These are phyloP conservation scores for Mycena latifolia DNA, from an alignment of 768 basidiomycete genomes.

Conservation along the genomic window DNA sequence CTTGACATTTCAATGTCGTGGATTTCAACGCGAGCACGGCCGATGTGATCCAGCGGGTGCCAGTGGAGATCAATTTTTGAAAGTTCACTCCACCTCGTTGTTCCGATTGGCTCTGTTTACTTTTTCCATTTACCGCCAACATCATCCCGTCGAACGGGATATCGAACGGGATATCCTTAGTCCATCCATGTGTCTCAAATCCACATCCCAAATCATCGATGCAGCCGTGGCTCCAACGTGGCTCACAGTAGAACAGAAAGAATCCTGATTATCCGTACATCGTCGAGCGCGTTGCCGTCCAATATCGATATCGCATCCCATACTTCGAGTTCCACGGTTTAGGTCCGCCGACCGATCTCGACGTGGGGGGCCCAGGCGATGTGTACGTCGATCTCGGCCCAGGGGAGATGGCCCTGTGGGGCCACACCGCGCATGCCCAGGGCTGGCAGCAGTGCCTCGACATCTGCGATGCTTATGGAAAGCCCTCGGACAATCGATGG, in stretches of 20 bases:
- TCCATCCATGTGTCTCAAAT: constrained; percentile 6
- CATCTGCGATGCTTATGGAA: not conserved
- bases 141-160: no score
- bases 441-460: constrained; percentile 10
- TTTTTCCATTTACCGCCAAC: no score
- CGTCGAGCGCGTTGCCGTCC: not conserved
- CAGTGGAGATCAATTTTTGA: no score
- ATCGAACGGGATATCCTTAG: no score
- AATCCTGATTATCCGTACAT: constrained; percentile 4
- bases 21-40: no score
- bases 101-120: no score
- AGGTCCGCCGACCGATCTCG: not conserved
- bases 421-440: not conserved
- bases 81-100: no score
- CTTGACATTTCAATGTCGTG: no score
- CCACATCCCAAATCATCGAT: not conserved
- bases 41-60: no score
- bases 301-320: not conserved
- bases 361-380: constrained; percentile 1
- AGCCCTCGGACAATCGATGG: not conserved
- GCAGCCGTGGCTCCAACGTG: constrained; percentile 4
- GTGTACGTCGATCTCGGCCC: constrained; percentile 10
- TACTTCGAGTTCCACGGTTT: constrained; percentile 15
- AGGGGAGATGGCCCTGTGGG: constrained; percentile 4
- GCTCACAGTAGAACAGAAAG: no score